Conservation (phyloP, 2,329 filamentous ascomycete species). For the Scolecobasidium constrictum region DNA sequence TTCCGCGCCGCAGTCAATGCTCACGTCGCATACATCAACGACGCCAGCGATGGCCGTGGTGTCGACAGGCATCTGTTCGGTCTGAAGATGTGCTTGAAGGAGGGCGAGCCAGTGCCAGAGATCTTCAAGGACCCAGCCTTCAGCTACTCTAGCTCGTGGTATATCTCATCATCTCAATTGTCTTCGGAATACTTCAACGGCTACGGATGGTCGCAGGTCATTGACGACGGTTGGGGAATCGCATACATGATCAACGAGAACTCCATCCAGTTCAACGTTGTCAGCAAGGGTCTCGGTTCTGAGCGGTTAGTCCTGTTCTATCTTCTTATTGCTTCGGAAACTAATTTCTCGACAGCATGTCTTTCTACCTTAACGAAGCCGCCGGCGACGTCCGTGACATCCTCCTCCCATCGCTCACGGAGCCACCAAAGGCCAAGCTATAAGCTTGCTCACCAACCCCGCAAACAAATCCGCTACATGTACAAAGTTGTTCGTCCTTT, state of each 20-base stretch:
- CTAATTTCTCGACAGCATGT: constrained; percentile 51
- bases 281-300: constrained; percentile 82
- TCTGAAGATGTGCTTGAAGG: constrained; percentile 76
- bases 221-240: constrained; percentile 91
- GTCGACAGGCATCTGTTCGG: constrained; percentile 97
- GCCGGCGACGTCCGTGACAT: constrained; percentile 82
- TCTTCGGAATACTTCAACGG: constrained; percentile 98
- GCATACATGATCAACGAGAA: constrained; percentile 99
- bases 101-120: constrained; percentile 69
- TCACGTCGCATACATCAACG: constrained; percentile 83
- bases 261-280: constrained; percentile 96
- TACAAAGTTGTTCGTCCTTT: background rate
- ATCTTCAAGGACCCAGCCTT: constrained; percentile 84
- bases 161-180: constrained; percentile 76
- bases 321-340: background rate
- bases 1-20: constrained; percentile 74
- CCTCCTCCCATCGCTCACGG: constrained; percentile 61
- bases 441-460: constrained; percentile 36
- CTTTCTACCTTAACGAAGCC: constrained; percentile 89
- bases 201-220: constrained; percentile 97
- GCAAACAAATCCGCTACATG: background rate
- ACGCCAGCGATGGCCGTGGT: constrained; percentile 83
- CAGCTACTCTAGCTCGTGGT: constrained; percentile 78
- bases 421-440: constrained; percentile 77
- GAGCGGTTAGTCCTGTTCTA: constrained; percentile 19